Evolutionary conservation across 2,329 filamentous ascomycete genomes (phyloP), one percentile per base, ranked within the genome.

Genomic region (Ophiocordyceps camponoti-saundersi): DNA sequence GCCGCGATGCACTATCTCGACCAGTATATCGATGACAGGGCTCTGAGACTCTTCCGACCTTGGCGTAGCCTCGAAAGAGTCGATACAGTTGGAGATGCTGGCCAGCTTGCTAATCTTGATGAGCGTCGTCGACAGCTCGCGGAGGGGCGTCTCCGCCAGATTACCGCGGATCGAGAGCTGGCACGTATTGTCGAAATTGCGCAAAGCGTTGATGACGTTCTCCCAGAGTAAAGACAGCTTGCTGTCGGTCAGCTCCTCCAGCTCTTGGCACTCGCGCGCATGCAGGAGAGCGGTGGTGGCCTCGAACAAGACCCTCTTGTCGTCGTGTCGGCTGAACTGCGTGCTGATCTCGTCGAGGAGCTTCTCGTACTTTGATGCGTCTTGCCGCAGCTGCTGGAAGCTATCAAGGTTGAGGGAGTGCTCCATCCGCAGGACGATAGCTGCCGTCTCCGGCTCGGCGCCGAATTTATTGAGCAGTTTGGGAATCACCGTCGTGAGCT

Each of bases 261-360:
- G 77, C 57, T 95, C 90, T 50, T 92, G 87, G 51, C 87, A 90
- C 50, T 80, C 81, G 52, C 85, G 81, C 10, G 90, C 88, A 59
- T 93, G 87, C 30, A 95, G 67, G 36, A 98, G 76, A 6, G 89
- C 85, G 21, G 79, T 73, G 26, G 84, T 82, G 15, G 88, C 90
- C 61, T 95, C 89, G 12, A 79, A 79, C 43, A 98, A 71, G 18
- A 96, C 89, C 47, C 77, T 77, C 55, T 85, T 83, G 56, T 94
- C 86, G 42, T 85, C 85, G 58, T 98, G 92, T n/a, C 87, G 80
- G 55, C 84, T 80, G 65, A 98, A 96, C 56, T 98, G 92, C 48
- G 86, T 87, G 61, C 85, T 88, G 55, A 96, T 87, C 56, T 95
- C 89, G 54, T 95, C 88, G 1, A 98, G 70, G 29, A 96, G 68